Base-by-base conservation (phyloP, 2,329 filamentous ascomycete species). In the Scedosporium dehoogii region DNA sequence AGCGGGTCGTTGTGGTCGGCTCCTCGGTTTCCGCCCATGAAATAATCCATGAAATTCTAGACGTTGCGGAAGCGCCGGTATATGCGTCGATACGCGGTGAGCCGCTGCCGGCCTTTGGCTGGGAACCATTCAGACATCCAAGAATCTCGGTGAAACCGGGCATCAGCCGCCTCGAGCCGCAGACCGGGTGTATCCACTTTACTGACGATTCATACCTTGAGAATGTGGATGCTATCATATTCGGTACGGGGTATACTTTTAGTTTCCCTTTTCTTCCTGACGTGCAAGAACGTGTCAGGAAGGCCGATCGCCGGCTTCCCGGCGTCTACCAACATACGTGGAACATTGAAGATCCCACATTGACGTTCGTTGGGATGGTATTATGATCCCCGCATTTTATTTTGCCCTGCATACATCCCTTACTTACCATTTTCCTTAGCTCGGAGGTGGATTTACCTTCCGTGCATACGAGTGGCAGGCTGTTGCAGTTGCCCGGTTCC, bases 241-340 rank as follows among this genome's bases (percentile, higher is more conserved):
- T 86, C 62, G 83, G 80, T 3, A 86, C 84, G 0, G 84, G 84
- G 0, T 85, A 85, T 67, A 78, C 78, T 0, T 85, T 82, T 77
- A 81, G 80, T 2, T 69, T 85, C 0, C 82, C 81, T 0, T 86
- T 82, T 67, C 67, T 84, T 6, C 77, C 79, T 0, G 66, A 78
- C 1, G 73, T 84, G 0, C 73, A 77, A 33, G 72, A 79, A 27
- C 70, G 75, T 16, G 79, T 80, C 63, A 77, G 63, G 23, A 68
- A 69, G 27, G 70, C 69, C 5, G 68, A 72, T 25, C 69, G 71
- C 2, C 66, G 73, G 23, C 64, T 75, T 3, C 70, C 72, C 0
- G 72, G 72, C 0, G 71, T 74, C 2, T 75, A 72, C 63, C 73
- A 74, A 64, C 73, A 75, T 21, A 72, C 71, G 0, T 75, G 71